phyloP scores from a whole-genome alignment of 768 basidiomycete genomes.

The Asterophora parasitica region DNA sequence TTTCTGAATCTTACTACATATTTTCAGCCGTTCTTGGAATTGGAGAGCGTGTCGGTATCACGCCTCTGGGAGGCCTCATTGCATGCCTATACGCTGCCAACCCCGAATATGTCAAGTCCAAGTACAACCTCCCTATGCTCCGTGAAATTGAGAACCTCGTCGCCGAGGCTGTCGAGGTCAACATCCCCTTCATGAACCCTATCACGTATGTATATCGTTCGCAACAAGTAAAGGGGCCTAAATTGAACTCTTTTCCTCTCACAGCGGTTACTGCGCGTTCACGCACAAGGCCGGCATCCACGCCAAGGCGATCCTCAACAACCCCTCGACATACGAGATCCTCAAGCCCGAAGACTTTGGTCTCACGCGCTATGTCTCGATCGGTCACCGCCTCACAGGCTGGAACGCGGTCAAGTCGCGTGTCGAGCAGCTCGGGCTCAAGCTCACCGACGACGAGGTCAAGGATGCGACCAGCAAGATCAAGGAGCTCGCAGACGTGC shows the following conservation, averaged over 20 bases:
- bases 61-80: constrained; percentile 93
- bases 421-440: constrained; percentile 92
- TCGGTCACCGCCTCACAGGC: constrained; percentile 95
- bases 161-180: constrained; percentile 97
- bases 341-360: constrained; percentile 99
- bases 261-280: constrained; percentile 97
- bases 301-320: constrained; percentile 99
- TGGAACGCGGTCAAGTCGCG: constrained; percentile 99
- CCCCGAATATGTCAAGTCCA: constrained; percentile 98
- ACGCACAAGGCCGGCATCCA: constrained; percentile 99
- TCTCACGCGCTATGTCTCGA: constrained; percentile 94
- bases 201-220: constrained; percentile 59
- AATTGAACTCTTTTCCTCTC: neutral
- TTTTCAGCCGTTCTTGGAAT: constrained; percentile 88
- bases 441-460: constrained; percentile 90
- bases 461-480: constrained; percentile 99
- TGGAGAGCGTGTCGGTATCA: constrained; percentile 98
- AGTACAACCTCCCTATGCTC: constrained; percentile 97
- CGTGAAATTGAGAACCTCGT: constrained; percentile 99
- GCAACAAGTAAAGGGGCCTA: neutral
- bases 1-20: constrained; percentile 4
- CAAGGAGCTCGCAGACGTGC: constrained; percentile 98
- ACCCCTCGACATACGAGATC: constrained; percentile 98
- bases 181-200: constrained; percentile 95
- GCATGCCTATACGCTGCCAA: constrained; percentile 96